Evolutionary conservation across 2,329 filamentous ascomycete species (phyloP).

Genomic region (Elsinoe ampelina): DNA sequence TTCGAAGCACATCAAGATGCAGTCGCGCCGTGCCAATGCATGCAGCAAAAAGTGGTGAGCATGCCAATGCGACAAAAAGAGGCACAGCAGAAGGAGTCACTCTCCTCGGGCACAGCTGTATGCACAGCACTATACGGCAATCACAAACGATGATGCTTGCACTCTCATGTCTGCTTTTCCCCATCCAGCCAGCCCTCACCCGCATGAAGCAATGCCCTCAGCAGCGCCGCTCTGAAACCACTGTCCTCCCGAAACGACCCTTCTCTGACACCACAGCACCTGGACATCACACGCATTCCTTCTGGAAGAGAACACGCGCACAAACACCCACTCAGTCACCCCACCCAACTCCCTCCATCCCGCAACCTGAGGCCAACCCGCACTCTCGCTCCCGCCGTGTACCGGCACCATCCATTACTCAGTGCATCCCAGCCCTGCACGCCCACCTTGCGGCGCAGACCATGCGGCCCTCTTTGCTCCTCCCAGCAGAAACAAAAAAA

Average conservation of each 20-base stretch:
- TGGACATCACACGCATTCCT: not conserved
- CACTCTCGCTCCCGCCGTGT: not conserved
- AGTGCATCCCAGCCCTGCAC: not conserved
- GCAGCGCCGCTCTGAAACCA: not conserved
- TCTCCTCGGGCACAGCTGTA: not conserved
- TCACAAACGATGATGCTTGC: not conserved
- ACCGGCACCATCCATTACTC: constrained; percentile 5
- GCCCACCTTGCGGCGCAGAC: not conserved
- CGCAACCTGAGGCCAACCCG: not conserved
- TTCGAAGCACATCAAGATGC: not conserved
- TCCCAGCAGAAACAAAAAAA: no score
- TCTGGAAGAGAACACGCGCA: not conserved
- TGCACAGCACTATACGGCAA: not conserved
- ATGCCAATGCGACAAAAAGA: not conserved
- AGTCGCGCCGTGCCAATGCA: not conserved
- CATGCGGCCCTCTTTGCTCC: not conserved
- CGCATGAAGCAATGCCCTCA: not conserved
- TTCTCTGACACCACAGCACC: not conserved
- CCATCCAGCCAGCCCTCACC: not conserved
- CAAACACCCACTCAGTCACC: no score
- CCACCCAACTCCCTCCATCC: not conserved
- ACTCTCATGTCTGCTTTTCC: no score
- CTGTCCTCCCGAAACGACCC: not conserved
- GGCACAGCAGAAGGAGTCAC: not conserved
- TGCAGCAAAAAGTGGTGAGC: not conserved